Evolutionary conservation across 768 basidiomycete genomes (phyloP).

Genomic region (Boletus pseudopeckii): DNA sequence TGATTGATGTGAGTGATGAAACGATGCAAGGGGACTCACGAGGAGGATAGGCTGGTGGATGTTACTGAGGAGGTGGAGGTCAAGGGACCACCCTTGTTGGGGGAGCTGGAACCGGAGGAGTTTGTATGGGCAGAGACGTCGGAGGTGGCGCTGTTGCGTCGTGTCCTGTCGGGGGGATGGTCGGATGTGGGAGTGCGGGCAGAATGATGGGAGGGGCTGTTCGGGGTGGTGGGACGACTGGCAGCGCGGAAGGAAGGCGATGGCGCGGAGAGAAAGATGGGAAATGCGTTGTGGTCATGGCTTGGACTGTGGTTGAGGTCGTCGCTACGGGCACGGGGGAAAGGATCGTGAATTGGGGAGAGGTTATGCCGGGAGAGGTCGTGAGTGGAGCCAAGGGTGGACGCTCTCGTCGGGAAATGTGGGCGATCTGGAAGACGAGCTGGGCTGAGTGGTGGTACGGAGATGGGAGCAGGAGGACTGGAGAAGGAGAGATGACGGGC

Average conservation of each 20-base stretch:
- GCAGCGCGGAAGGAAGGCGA: constrained; percentile 47
- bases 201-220: constrained; percentile 41
- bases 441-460: constrained; percentile 35
- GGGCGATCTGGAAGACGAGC: constrained; percentile 49
- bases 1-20: constrained; percentile 7
- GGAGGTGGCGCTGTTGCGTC: constrained; percentile 46
- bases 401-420: constrained; percentile 57
- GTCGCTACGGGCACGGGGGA: constrained; percentile 58
- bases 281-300: constrained; percentile 9
- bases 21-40: constrained; percentile 43
- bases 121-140: constrained; percentile 55
- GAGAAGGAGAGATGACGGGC: too few species aligned
- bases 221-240: constrained; percentile 61
- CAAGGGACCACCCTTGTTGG: constrained; percentile 41
- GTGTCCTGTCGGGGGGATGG: constrained; percentile 46
- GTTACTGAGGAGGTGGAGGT: constrained; percentile 52
- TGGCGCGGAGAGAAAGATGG: constrained; percentile 39
- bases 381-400: constrained; percentile 52
- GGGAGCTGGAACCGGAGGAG: constrained; percentile 43
- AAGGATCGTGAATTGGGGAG: constrained; percentile 31
- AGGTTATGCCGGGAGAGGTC: constrained; percentile 52
- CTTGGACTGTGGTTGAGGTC: constrained; percentile 57
- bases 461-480: constrained; percentile 24
- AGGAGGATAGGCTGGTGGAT: constrained; percentile 52
- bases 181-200: constrained; percentile 53